phyloP scores from a whole-genome alignment of 495 filamentous ascomycete genomes.

The Tuber microsphaerosporum region DNA sequence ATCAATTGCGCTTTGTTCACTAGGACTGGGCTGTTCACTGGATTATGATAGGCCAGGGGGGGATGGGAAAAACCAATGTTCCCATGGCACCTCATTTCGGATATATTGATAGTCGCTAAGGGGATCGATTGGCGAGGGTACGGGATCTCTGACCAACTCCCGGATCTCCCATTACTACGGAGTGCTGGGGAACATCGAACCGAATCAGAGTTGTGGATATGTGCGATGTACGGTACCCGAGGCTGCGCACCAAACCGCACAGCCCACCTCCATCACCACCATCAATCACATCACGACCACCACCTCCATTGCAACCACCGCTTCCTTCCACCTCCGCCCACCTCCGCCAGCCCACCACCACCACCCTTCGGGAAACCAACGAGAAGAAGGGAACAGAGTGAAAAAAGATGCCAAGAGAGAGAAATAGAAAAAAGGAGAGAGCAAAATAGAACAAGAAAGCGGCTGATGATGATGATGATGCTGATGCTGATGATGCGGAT shows the following conservation, averaged over 20 bases:
- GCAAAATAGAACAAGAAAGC: not conserved
- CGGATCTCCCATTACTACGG: not conserved
- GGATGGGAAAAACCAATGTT: not conserved
- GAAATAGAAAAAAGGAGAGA: not conserved
- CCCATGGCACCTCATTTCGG: not conserved
- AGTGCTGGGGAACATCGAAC: not conserved
- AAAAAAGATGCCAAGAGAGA: not conserved
- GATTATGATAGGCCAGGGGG: not conserved
- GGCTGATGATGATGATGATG: not conserved
- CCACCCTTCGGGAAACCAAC: not conserved
- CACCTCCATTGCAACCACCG: not conserved
- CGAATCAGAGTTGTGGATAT: not conserved
- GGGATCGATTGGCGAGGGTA: not conserved
- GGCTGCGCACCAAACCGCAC: not conserved
- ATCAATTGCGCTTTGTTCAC: not conserved
- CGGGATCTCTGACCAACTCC: conserved; percentile 4
- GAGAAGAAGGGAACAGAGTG: not conserved
- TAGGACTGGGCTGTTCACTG: not conserved
- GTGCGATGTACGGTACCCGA: not conserved
- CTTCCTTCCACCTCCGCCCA: not conserved
- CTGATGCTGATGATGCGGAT: not conserved
- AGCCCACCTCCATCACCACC: not conserved
- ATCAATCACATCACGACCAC: not conserved
- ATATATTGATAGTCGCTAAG: conserved; percentile 3
- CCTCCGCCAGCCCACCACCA: not conserved